phyloP scores from a whole-genome alignment of 2,329 filamentous ascomycete species.

The Pseudogymnoascus sp. region DNA sequence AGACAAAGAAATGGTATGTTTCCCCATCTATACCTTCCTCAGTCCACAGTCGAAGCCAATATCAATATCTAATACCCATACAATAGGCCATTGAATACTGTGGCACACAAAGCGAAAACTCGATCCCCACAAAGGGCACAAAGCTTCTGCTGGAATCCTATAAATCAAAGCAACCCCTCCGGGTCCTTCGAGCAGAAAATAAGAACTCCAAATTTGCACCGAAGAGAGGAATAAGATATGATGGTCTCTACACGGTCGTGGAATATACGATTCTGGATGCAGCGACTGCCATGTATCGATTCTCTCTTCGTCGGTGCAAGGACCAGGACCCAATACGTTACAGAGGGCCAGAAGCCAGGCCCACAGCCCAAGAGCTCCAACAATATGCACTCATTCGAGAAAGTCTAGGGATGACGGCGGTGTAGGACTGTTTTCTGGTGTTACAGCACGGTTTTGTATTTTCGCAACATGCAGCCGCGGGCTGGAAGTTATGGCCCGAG shows the following conservation, averaged over 20 bases:
- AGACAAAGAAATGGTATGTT: conserved; percentile 35
- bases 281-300: conserved; percentile 36
- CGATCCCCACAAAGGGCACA: conserved; percentile 31
- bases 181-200: conserved; percentile 42
- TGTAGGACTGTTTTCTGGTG: not conserved
- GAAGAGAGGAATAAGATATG: conserved; percentile 43
- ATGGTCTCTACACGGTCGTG: conserved; percentile 45
- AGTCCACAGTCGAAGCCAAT: not conserved
- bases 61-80: not conserved
- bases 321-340: conserved; percentile 41
- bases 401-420: not conserved
- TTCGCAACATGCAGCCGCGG: not conserved
- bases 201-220: conserved; percentile 35
- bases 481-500: not conserved
- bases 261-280: conserved; percentile 32
- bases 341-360: conserved; percentile 31
- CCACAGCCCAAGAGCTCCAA: conserved; percentile 34
- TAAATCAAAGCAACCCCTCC: conserved; percentile 32
- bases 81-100: conserved; percentile 40
- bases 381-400: conserved; percentile 1
- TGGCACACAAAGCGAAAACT: conserved; percentile 35
- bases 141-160: conserved; percentile 34
- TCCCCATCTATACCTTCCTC: not conserved
- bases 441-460: not conserved
- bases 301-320: conserved; percentile 35